Conservation (phyloP, 768 basidiomycete species). For the Rhodotorula taiwanensis region DNA sequence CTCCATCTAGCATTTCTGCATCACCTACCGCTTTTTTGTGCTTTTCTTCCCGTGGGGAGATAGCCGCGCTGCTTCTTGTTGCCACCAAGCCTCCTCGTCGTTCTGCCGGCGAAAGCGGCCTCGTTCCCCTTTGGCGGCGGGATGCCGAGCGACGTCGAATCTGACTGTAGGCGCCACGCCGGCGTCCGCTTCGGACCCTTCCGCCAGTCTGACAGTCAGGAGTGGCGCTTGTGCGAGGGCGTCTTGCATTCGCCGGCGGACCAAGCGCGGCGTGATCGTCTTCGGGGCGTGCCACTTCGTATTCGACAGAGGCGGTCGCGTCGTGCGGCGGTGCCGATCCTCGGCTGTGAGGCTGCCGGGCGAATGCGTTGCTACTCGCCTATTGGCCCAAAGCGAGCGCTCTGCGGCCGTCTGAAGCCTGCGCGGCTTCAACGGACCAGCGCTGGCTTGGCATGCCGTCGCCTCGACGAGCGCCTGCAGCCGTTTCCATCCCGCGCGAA, state of each 20-base stretch:
- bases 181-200: neutral
- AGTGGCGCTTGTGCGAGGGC: conserved; percentile 11
- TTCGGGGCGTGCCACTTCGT: conserved; percentile 29
- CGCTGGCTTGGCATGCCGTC: neutral
- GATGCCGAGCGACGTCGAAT: neutral
- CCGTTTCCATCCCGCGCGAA: neutral
- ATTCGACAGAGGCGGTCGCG: conserved; percentile 1
- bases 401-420: conserved; percentile 16
- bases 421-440: conserved; percentile 9
- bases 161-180: neutral
- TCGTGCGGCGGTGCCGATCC: neutral
- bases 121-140: neutral
- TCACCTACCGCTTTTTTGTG: neutral
- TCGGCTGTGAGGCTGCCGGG: neutral
- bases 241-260: conserved; percentile 1
- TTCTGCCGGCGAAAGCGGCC: neutral
- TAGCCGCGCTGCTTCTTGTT: neutral
- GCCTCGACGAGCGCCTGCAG: conserved; percentile 11
- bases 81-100: conserved; percentile 11
- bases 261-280: conserved; percentile 9
- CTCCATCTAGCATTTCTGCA: too few relatives aligned
- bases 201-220: neutral
- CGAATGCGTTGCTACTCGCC: neutral
- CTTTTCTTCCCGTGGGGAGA: neutral
- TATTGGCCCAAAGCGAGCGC: too few relatives aligned